These are phyloP conservation scores for Aegilops bicornis DNA, from an alignment of 176 grass and related monocot genomes.

Conservation along the genomic window DNA sequence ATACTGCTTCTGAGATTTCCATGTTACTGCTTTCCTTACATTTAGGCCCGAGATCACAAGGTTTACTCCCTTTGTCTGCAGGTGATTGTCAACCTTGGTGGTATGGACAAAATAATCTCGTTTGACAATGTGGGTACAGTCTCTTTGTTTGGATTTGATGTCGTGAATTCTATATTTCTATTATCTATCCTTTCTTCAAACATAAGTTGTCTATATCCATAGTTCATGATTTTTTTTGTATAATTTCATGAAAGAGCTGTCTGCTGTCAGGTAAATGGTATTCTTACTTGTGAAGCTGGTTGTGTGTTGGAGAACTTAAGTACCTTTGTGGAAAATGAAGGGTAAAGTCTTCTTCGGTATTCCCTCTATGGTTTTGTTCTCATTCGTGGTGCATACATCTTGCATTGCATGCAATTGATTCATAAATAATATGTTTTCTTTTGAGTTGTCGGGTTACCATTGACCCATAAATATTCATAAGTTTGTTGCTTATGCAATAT, in stretches of 20 bases:
- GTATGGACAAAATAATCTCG: slow-evolving; percentile 82
- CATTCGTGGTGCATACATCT: background rate
- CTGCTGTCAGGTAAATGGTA: slow-evolving; percentile 82
- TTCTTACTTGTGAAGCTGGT: slow-evolving; percentile 93
- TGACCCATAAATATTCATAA: background rate
- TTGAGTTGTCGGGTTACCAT: slow-evolving; percentile 3
- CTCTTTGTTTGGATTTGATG: slow-evolving; percentile 33
- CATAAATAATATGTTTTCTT: background rate
- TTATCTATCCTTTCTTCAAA: slow-evolving; percentile 10
- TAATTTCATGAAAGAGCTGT: slow-evolving; percentile 19
- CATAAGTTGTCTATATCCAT: slow-evolving; percentile 1
- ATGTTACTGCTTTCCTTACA: slow-evolving; percentile 3
- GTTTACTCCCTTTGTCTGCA: slow-evolving; percentile 33
- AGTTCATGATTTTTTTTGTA: background rate
- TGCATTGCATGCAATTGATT: slow-evolving; percentile 6
- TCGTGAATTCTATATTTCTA: slow-evolving; percentile 25
- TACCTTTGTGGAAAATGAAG: slow-evolving; percentile 83
- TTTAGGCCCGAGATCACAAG: slow-evolving; percentile 21
- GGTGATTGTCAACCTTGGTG: slow-evolving; percentile 76
- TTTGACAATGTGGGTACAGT: slow-evolving; percentile 74
- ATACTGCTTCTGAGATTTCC: background rate
- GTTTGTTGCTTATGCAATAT: background rate
- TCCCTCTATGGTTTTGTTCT: background rate
- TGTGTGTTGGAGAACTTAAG: slow-evolving; percentile 90
- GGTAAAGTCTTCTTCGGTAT: slow-evolving; percentile 49